Conservation (phyloP, 2,329 filamentous ascomycete species). For the Niveomyces coronatus region DNA sequence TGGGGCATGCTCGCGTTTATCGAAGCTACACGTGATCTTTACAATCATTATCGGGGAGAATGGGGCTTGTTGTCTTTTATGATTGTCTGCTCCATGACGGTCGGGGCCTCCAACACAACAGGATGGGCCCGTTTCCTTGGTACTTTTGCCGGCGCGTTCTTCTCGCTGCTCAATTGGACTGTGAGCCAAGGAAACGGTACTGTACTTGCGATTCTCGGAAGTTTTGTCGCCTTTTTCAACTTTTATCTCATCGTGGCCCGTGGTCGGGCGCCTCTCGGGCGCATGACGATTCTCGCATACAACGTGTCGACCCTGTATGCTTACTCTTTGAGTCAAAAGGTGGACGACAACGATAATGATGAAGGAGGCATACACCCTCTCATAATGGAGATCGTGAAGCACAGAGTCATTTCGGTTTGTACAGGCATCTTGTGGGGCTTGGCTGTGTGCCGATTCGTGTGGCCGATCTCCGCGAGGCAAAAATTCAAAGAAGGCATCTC, state of each 20-base stretch:
- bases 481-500: constrained; percentile 81
- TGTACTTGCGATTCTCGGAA: constrained; percentile 64
- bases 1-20: constrained; percentile 80
- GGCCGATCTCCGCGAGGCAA: constrained; percentile 75
- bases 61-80: constrained; percentile 95
- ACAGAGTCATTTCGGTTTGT: constrained; percentile 73
- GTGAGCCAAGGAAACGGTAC: constrained; percentile 60
- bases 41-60: constrained; percentile 77
- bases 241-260: constrained; percentile 77
- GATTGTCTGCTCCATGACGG: constrained; percentile 92
- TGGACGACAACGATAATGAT: constrained; percentile 65
- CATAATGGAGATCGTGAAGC: constrained; percentile 73
- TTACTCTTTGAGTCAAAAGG: constrained; percentile 68
- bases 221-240: constrained; percentile 64
- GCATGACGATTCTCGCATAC: constrained; percentile 86
- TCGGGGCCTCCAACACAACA: constrained; percentile 84
- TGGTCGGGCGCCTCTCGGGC: constrained; percentile 72
- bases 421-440: constrained; percentile 80
- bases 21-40: constrained; percentile 59
- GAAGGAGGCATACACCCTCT: constrained; percentile 71
- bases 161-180: constrained; percentile 67
- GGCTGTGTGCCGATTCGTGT: constrained; percentile 73
- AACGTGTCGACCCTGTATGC: constrained; percentile 86
- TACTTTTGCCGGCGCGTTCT: constrained; percentile 65
- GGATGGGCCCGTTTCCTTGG: constrained; percentile 73